Evolutionary conservation across 163 green algal species (phyloP).

Genomic region (Scenedesmus sp.): DNA sequence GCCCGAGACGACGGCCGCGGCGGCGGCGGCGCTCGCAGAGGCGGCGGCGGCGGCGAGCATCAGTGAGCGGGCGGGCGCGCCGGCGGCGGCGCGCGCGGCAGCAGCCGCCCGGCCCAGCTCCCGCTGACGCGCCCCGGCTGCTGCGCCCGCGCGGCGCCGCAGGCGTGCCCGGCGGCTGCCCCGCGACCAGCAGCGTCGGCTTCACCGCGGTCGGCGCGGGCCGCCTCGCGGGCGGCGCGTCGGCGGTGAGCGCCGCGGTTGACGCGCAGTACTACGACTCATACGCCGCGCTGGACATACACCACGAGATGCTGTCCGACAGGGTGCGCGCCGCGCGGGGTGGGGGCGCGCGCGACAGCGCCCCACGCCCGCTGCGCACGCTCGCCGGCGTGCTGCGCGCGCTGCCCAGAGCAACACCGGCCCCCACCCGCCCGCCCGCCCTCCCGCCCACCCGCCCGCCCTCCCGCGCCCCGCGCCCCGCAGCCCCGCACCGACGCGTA

Average conservation of each 20-base stretch:
- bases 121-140: not conserved
- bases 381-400: not conserved
- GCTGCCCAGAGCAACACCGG: no score
- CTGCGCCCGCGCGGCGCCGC: not conserved
- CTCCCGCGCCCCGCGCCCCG: not conserved
- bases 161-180: not conserved
- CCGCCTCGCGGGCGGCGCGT: not conserved
- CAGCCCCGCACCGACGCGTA: slow-evolving; percentile 90
- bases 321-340: no score
- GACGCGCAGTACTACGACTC: slow-evolving; percentile 95
- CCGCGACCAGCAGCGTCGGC: not conserved
- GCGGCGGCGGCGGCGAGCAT: not conserved
- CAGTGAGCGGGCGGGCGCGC: not conserved
- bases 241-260: slow-evolving; percentile 41
- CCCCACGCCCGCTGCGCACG: not conserved
- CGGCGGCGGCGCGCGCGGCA: not conserved
- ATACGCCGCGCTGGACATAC: slow-evolving; percentile 95
- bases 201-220: not conserved
- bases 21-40: no score
- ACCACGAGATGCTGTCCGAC: slow-evolving; percentile 95
- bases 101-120: not conserved
- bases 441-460: no score
- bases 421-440: no score
- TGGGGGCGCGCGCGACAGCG: no score
- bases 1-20: no score